phyloP scores from a whole-genome alignment of 2,329 filamentous ascomycete species.

The Fusarium pseudocircinatum region DNA sequence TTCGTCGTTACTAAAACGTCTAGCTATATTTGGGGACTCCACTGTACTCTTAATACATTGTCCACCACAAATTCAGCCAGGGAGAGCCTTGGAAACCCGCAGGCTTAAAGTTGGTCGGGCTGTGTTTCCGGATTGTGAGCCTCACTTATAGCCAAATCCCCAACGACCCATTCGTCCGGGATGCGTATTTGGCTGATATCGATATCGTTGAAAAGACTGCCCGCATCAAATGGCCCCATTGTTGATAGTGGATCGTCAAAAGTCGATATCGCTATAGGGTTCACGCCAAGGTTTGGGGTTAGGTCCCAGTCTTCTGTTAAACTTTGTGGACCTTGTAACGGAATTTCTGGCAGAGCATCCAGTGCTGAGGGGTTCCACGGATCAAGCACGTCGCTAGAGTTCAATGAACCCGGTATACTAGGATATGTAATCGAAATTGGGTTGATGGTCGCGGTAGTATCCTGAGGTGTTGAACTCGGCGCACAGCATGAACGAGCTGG shows the following conservation, averaged over 20 bases:
- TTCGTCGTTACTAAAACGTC: too few relatives aligned
- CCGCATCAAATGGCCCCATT: not conserved
- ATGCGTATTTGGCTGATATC: not conserved
- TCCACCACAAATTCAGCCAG: not conserved
- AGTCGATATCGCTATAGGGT: not conserved
- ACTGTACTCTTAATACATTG: too few relatives aligned
- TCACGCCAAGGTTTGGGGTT: not conserved
- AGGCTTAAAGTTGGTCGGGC: not conserved
- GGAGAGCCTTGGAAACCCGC: rapidly evolving
- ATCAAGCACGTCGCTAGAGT: not conserved
- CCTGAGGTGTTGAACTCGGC: rapidly evolving
- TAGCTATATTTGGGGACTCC: too few relatives aligned
- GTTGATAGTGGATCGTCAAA: not conserved
- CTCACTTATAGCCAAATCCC: rapidly evolving
- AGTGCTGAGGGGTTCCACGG: not conserved
- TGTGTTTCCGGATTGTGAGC: not conserved
- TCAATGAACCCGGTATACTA: not conserved
- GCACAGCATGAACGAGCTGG: not conserved
- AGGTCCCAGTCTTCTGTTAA: not conserved
- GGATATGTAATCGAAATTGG: rapidly evolving
- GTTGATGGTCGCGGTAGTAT: rapidly evolving
- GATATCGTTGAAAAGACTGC: not conserved
- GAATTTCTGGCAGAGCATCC: rapidly evolving
- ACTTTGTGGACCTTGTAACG: not conserved
- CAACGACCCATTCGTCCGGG: not conserved